Percentiles rank a stretch among this genome's conserved stretches.
phyloP scores from a whole-genome alignment of 2,329 filamentous ascomycete genomes.

The Hypoxylon sp. region DNA sequence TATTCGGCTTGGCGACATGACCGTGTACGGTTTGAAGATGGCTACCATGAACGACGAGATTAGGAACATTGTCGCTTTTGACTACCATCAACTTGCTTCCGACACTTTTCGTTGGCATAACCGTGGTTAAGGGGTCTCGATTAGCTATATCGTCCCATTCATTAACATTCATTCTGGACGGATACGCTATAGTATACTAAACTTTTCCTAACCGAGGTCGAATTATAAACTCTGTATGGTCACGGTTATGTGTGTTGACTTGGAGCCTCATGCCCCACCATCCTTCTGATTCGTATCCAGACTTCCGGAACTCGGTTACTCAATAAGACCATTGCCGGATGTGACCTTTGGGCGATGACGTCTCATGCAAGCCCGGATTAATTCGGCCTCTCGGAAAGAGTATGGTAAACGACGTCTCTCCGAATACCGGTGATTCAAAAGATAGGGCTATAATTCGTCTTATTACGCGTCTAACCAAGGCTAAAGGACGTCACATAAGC shows the following conservation, averaged over 20 bases:
- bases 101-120: neutral
- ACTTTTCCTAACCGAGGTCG: conserved; percentile 36
- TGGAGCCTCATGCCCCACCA: conserved; percentile 36
- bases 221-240: conserved; percentile 25
- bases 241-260: conserved; percentile 25
- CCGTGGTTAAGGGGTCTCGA: conserved; percentile 1
- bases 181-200: conserved; percentile 21
- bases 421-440: conserved; percentile 24
- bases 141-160: conserved; percentile 17
- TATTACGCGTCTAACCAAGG: conserved; percentile 23
- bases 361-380: conserved; percentile 29
- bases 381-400: conserved; percentile 39
- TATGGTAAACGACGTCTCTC: conserved; percentile 15
- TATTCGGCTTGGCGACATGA: conserved; percentile 28
- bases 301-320: conserved; percentile 37
- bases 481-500: conserved; percentile 4
- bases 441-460: conserved; percentile 11
- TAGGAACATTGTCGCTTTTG: conserved; percentile 5
- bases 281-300: conserved; percentile 23
- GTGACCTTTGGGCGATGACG: conserved; percentile 31
- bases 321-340: conserved; percentile 20
- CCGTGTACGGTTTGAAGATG: conserved; percentile 2
- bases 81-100: neutral
- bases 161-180: conserved; percentile 10
- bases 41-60: conserved; percentile 5